Evolutionary conservation across 2,329 filamentous ascomycete species (phyloP).

Genomic region (Pochonia chlamydosporia): DNA sequence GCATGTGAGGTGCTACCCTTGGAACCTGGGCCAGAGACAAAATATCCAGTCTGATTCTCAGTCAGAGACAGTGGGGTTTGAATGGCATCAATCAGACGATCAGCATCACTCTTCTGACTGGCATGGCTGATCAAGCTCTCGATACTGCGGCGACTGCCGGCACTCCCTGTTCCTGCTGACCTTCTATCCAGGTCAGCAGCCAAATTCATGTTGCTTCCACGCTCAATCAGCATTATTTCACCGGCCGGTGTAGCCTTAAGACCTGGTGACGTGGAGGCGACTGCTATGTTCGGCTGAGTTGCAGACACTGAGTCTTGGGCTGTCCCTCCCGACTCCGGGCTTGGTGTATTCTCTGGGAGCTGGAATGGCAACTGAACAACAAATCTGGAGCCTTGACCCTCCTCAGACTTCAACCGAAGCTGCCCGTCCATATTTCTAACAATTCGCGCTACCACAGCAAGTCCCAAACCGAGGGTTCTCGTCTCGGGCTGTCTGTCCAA

Average conservation of each 20-base stretch:
- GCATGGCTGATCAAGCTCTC: conserved; percentile 34
- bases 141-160: conserved; percentile 25
- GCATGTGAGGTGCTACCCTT: conserved; percentile 10
- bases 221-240: conserved; percentile 59
- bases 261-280: conserved; percentile 16
- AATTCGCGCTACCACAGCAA: conserved; percentile 83
- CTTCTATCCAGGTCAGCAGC: conserved; percentile 9
- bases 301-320: conserved; percentile 1
- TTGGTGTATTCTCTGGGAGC: conserved; percentile 40
- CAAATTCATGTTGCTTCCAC: conserved; percentile 25
- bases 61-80: conserved; percentile 49
- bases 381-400: conserved; percentile 76
- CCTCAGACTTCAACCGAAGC: conserved; percentile 74
- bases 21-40: conserved; percentile 12
- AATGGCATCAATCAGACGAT: conserved; percentile 67
- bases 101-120: conserved; percentile 57
- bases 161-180: conserved; percentile 12
- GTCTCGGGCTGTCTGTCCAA: conserved; percentile 23
- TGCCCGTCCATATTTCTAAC: conserved; percentile 90
- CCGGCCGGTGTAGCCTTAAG: conserved; percentile 29
- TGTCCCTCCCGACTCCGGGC: conserved; percentile 13
- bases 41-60: conserved; percentile 28
- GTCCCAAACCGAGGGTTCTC: conserved; percentile 66
- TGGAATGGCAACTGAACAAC: conserved; percentile 74
- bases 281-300: conserved; percentile 8